phyloP scores from a whole-genome alignment of 106 monocot species.

The Platanthera zijinensis region DNA sequence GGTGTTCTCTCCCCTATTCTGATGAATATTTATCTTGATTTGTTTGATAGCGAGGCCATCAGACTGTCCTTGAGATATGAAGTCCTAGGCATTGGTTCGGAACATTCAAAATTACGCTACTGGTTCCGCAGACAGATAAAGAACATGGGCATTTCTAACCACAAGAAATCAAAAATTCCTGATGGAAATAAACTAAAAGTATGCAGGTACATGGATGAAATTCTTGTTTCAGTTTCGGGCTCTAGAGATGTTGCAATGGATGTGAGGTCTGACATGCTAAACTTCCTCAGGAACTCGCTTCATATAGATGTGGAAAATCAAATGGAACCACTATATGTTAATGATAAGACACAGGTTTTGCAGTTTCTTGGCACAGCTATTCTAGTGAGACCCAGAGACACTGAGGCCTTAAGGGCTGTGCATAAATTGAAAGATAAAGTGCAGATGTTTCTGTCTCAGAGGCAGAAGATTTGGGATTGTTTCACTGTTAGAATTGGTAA shows the following conservation, averaged over 20 bases:
- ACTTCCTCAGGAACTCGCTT: constrained; percentile 47
- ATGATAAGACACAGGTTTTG: constrained; percentile 16
- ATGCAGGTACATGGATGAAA: constrained; percentile 93
- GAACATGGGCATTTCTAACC: constrained; percentile 8
- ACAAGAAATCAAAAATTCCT: neutral
- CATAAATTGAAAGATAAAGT: constrained; percentile 91
- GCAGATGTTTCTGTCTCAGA: constrained; percentile 58
- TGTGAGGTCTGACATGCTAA: constrained; percentile 49
- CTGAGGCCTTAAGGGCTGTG: constrained; percentile 44
- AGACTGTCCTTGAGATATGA: constrained; percentile 76
- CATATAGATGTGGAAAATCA: constrained; percentile 40
- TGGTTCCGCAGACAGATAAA: constrained; percentile 76
- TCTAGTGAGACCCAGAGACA: constrained; percentile 27
- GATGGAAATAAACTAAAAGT: constrained; percentile 41
- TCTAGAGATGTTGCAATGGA: constrained; percentile 47
- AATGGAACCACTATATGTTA: constrained; percentile 14
- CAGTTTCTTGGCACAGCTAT: constrained; percentile 74
- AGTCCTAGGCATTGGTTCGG: constrained; percentile 27
- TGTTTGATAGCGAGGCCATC: constrained; percentile 60
- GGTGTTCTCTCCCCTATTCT: constrained; percentile 81
- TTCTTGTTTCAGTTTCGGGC: constrained; percentile 68
- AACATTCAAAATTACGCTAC: constrained; percentile 44
- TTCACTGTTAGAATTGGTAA: constrained; percentile 64
- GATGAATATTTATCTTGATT: constrained; percentile 88
- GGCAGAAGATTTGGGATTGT: constrained; percentile 74